Conservation (phyloP, 1,284 basidiomycete species). For the Cryptococcus sp. region DNA sequence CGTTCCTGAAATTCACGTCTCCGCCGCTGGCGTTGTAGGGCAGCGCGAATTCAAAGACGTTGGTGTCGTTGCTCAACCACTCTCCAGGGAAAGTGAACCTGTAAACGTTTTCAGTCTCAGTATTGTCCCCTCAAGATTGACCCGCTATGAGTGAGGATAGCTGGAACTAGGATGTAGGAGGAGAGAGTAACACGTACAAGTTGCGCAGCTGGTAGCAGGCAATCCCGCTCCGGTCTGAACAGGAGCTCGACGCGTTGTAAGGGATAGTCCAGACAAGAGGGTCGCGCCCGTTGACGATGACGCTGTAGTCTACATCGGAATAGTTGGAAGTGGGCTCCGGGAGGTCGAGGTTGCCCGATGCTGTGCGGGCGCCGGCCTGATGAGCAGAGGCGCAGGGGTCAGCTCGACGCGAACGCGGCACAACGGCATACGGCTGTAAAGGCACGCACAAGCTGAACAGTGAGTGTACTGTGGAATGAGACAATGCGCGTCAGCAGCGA, state of each 20-base stretch:
- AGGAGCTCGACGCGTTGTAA: slow-evolving; percentile 18
- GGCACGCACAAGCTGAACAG: slow-evolving; percentile 6
- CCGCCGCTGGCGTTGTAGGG: slow-evolving; percentile 19
- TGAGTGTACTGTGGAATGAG: neutral
- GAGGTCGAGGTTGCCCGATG: slow-evolving; percentile 20
- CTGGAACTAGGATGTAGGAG: too few relatives aligned
- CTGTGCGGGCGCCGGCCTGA: slow-evolving; percentile 14
- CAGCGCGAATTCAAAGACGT: slow-evolving; percentile 19
- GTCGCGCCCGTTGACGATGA: slow-evolving; percentile 15
- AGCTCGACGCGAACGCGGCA: too few relatives aligned
- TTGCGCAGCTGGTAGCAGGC: slow-evolving; percentile 20
- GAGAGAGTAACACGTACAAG: too few relatives aligned
- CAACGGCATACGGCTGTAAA: too few relatives aligned
- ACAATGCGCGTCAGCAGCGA: neutral
- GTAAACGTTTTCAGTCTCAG: neutral
- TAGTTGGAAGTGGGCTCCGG: slow-evolving; percentile 12
- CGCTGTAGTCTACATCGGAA: slow-evolving; percentile 11
- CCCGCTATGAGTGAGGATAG: too few relatives aligned
- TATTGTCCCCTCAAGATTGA: neutral
- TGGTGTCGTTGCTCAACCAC: slow-evolving; percentile 17
- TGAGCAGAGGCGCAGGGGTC: neutral
- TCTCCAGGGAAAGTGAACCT: slow-evolving; percentile 16
- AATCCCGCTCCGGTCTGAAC: slow-evolving; percentile 19
- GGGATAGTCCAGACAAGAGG: slow-evolving; percentile 19
- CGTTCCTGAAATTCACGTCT: slow-evolving; percentile 14